These are phyloP conservation scores for Drosera capensis DNA, from an alignment of 148 eudicot species.

Conservation along the genomic window DNA sequence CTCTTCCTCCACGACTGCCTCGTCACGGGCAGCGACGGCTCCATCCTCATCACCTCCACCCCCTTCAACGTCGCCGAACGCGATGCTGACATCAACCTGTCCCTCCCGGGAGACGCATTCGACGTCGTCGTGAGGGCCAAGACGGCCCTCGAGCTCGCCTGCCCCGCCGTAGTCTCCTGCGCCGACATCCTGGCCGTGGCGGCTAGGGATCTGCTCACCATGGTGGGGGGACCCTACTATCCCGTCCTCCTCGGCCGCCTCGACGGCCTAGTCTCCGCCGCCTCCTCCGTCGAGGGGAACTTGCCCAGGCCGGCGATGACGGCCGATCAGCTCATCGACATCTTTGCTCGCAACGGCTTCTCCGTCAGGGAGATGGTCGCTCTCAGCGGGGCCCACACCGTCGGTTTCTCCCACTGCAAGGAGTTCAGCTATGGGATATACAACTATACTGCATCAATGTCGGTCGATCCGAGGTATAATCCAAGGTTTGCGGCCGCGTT, in stretches of 20 bases:
- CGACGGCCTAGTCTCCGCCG: constrained; percentile 13
- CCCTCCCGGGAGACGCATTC: not conserved
- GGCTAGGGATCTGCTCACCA: constrained; percentile 20
- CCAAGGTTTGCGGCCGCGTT: not conserved
- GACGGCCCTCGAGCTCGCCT: constrained; percentile 27
- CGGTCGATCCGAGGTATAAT: constrained; percentile 1
- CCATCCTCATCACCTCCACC: constrained; percentile 19
- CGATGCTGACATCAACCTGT: constrained; percentile 30
- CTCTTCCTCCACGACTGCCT: constrained; percentile 33
- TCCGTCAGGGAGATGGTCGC: constrained; percentile 22
- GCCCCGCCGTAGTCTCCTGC: constrained; percentile 33
- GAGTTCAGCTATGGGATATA: constrained; percentile 17
- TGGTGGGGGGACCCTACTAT: constrained; percentile 24
- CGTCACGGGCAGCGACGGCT: constrained; percentile 32
- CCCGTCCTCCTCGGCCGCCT: constrained; percentile 17
- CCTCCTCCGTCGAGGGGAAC: not conserved
- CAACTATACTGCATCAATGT: constrained; percentile 4
- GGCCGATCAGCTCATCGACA: constrained; percentile 1
- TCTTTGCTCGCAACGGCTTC: constrained; percentile 3
- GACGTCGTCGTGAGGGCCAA: constrained; percentile 33
- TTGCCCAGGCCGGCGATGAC: constrained; percentile 16
- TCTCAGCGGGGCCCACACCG: constrained; percentile 27
- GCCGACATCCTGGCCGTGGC: constrained; percentile 33
- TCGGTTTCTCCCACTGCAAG: constrained; percentile 25
- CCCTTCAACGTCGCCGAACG: constrained; percentile 19